Percentiles rank a stretch among this genome's conserved stretches.
phyloP scores from a whole-genome alignment of 1,284 basidiomycete species.

The Austroboletus novae-zelandiae region DNA sequence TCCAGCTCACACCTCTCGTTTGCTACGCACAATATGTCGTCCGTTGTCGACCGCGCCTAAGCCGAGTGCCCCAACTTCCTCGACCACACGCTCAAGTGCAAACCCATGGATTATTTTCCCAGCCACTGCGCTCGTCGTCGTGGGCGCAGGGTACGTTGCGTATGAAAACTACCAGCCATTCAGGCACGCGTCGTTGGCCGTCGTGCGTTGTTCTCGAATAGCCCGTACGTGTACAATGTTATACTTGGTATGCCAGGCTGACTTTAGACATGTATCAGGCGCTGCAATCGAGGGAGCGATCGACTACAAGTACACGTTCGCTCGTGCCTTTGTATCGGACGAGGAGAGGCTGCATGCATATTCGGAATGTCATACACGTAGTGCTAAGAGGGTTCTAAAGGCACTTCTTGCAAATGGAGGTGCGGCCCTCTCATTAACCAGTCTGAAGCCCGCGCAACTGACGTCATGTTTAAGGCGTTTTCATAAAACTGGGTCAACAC shows the following conservation, averaged over 20 bases:
- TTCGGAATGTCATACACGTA: conserved; percentile 79
- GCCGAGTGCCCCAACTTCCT: background rate
- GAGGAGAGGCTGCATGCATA: conserved; percentile 57
- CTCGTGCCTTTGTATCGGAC: conserved; percentile 54
- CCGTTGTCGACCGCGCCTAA: conserved; percentile 13
- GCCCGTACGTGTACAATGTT: conserved; percentile 43
- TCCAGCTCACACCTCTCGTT: conserved; percentile 2
- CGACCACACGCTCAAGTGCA: conserved; percentile 6
- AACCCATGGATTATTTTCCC: conserved; percentile 28
- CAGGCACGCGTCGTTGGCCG: conserved; percentile 60
- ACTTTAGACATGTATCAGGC: conserved; percentile 33
- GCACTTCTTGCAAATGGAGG: conserved; percentile 88
- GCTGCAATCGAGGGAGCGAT: conserved; percentile 66
- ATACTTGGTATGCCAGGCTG: no score
- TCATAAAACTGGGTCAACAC: conserved; percentile 93
- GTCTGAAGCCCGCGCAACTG: background rate
- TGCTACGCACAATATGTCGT: conserved; percentile 1
- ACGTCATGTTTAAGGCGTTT: conserved; percentile 55
- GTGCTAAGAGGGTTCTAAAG: conserved; percentile 72
- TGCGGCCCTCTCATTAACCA: conserved; percentile 28
- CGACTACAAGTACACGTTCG: conserved; percentile 85
- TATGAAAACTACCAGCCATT: conserved; percentile 65
- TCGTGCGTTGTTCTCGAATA: conserved; percentile 72
- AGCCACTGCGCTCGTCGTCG: conserved; percentile 18
- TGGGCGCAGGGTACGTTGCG: conserved; percentile 45